Percentiles rank a stretch among this genome's conserved stretches.
These are phyloP conservation scores for Pachysolen tannophilus DNA, from an alignment of 805 yeast genomes.

Conservation along the genomic window DNA sequence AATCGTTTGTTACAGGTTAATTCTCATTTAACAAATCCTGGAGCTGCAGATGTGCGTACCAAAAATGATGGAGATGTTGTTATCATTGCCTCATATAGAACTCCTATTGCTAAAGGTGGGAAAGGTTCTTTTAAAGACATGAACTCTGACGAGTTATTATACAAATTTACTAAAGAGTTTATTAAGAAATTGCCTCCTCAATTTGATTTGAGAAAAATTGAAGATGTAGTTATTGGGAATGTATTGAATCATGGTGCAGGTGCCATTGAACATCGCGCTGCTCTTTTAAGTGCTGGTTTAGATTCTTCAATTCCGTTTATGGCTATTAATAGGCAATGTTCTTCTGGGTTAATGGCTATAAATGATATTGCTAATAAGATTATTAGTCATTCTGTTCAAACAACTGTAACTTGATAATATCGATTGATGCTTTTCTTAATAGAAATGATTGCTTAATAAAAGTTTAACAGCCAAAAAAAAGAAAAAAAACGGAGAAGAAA, in stretches of 20 bases:
- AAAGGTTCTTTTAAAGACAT: conserved; percentile 81
- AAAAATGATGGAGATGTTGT: conserved; percentile 86
- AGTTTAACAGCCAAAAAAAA: no score
- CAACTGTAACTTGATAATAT: no score
- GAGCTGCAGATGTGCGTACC: conserved; percentile 25
- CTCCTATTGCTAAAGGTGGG: conserved; percentile 84
- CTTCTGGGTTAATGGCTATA: conserved; percentile 88
- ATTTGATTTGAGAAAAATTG: conserved; percentile 47
- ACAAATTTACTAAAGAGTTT: conserved; percentile 54
- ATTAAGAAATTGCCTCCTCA: conserved; percentile 43
- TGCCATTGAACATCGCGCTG: conserved; percentile 91
- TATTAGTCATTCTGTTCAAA: no score
- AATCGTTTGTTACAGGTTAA: conserved; percentile 28
- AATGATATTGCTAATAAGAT: conserved; percentile 86
- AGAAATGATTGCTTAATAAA: no score
- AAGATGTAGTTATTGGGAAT: conserved; percentile 86
- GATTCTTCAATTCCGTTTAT: conserved; percentile 73
- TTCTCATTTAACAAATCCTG: conserved; percentile 20
- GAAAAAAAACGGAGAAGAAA: no score
- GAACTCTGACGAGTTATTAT: conserved; percentile 70
- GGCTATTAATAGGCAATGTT: conserved; percentile 90
- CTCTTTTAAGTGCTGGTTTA: conserved; percentile 82
- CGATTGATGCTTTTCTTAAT: no score
- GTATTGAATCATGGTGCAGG: conserved; percentile 92
- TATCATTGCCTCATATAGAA: conserved; percentile 82